Evolutionary conservation across 2,329 filamentous ascomycete species (phyloP).

Genomic region (Colletotrichum abscissum): DNA sequence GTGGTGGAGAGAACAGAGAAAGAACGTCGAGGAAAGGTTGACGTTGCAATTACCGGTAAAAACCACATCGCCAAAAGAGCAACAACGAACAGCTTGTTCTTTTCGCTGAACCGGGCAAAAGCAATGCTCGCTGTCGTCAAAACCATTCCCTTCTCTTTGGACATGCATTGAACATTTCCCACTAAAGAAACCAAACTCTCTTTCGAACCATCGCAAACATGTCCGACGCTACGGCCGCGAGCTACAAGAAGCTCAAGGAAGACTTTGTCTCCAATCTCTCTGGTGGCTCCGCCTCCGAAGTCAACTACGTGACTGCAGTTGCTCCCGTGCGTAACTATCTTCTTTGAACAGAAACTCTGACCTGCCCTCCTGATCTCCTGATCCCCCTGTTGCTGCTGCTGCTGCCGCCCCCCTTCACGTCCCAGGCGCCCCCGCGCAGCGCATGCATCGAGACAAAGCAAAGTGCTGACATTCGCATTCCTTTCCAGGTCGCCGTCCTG

Average conservation of each 20-base stretch:
- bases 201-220: conserved; percentile 41
- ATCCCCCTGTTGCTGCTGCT: not conserved
- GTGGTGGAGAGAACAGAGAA: not conserved
- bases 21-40: not conserved
- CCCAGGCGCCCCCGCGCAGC: not conserved
- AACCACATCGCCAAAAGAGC: not conserved
- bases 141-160: not conserved
- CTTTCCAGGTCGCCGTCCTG: conserved; percentile 76
- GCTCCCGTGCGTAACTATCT: conserved; percentile 74
- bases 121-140: not conserved
- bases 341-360: conserved; percentile 30
- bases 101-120: not conserved
- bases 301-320: conserved; percentile 86
- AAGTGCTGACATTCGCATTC: conserved; percentile 37
- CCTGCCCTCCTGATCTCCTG: not conserved
- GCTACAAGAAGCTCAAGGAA: conserved; percentile 93
- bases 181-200: not conserved
- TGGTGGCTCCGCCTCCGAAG: conserved; percentile 85
- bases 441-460: conserved; percentile 30
- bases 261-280: conserved; percentile 93
- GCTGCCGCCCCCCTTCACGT: not conserved
- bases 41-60: conserved; percentile 3
- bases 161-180: not conserved
- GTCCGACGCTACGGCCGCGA: conserved; percentile 53
- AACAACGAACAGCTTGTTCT: conserved; percentile 5